A percentile compares a stretch with the other conserved stretches of the same genome.
Evolutionary conservation across 257 asterid genomes (phyloP).

Genomic region (Ehretia macrophylla): DNA sequence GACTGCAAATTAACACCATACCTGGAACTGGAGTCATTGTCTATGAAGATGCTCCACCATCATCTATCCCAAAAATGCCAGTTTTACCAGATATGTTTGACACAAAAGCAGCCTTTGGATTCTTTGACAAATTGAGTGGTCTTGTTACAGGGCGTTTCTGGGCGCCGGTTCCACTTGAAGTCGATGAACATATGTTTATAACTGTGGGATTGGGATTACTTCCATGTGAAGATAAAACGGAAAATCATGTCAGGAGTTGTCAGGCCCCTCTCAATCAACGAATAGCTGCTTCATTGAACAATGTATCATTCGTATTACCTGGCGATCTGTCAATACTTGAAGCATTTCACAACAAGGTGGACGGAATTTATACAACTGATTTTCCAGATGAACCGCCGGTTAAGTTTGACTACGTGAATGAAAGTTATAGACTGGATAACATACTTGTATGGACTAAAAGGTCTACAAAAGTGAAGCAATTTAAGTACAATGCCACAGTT

Average conservation of each 20-base stretch:
- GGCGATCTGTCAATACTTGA: background rate
- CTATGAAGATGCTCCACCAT: background rate
- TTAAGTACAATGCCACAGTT: background rate
- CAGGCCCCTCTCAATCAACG: background rate
- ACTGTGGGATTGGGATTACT: background rate
- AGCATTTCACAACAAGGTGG: constrained; percentile 1
- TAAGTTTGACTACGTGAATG: background rate
- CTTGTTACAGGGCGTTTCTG: background rate
- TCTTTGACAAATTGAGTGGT: background rate
- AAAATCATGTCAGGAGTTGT: background rate
- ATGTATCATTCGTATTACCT: background rate
- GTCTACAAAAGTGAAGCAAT: background rate
- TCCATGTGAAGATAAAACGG: background rate
- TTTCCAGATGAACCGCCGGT: background rate
- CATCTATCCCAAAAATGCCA: background rate
- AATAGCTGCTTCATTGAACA: background rate
- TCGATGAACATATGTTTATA: background rate
- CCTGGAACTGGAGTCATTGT: background rate
- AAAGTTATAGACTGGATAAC: background rate
- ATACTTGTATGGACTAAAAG: background rate
- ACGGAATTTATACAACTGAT: background rate
- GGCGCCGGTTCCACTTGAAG: background rate
- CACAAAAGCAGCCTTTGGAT: background rate
- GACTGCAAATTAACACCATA: background rate
- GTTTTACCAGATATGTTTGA: background rate